Conservation (phyloP, 257 asterid species). For the Cinchona pubescens region DNA sequence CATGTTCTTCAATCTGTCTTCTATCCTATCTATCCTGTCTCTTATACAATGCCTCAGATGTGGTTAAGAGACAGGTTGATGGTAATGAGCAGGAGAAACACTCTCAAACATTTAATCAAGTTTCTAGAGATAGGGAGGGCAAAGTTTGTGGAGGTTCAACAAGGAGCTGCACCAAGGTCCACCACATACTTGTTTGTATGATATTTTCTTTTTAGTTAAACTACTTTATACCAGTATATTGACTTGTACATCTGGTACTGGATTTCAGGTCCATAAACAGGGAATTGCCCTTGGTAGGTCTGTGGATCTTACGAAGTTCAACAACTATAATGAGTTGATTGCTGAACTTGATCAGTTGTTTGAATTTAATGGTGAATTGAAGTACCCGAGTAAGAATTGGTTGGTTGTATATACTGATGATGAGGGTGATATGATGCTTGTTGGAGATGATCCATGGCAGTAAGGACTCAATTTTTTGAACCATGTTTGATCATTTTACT, state of each 20-base stretch:
- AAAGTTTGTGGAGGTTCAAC: constrained; percentile 57
- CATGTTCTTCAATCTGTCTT: constrained; percentile 39
- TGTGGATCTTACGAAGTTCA: constrained; percentile 83
- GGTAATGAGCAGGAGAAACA: constrained; percentile 57
- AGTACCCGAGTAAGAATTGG: constrained; percentile 68
- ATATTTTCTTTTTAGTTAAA: not conserved
- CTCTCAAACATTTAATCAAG: constrained; percentile 34
- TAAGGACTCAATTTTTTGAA: constrained; percentile 34
- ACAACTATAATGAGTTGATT: constrained; percentile 63
- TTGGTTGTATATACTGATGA: constrained; percentile 88
- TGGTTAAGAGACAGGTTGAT: constrained; percentile 43
- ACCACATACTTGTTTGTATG: not conserved
- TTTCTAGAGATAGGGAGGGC: constrained; percentile 51
- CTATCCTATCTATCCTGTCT: too few relatives aligned
- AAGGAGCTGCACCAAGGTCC: constrained; percentile 98
- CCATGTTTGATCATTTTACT: not conserved
- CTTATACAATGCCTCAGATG: constrained; percentile 56
- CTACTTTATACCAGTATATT: not conserved
- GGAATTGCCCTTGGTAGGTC: constrained; percentile 97
- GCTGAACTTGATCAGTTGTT: constrained; percentile 76
- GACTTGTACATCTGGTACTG: not conserved
- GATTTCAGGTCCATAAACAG: constrained; percentile 85
- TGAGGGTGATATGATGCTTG: constrained; percentile 99
- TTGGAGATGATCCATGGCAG: constrained; percentile 99
- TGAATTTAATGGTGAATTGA: constrained; percentile 83